Base-by-base conservation (phyloP, 306 rosid genomes). In the Ormosia semicastrata region DNA sequence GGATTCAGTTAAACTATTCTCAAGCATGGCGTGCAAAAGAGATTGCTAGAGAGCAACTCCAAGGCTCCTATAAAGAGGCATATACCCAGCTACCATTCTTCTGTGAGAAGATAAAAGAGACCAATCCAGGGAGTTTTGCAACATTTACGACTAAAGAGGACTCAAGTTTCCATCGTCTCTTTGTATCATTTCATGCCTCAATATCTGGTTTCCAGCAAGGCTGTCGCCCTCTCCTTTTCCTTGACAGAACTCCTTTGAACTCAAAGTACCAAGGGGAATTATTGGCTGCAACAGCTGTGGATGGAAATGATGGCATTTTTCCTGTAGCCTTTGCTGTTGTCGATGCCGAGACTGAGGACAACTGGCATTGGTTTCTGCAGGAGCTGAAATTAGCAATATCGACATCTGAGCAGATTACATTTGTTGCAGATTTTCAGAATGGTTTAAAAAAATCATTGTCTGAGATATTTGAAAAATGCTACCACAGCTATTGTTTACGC, bases 21-120 rank as follows among this genome's bases (percentile, higher is more conserved):
- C 98, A 95, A 92, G 99, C 99, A 66, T 93, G 97, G 98, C 98
- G 97, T 50, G 99, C 98, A 5, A 95, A 95, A 87, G 98, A 93
- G 89, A 92, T 95, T 80, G 99, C 98, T 1, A 90, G 99, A 84
- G 97, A 93, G 86, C 98, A 95, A 79, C 96, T 95, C 46, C 99
- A 92, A 86, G 98, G 99, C 78, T 95, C 99, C 60, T 95, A 81
- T 83, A 95, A 95, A 84, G 99, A 95, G 83, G 99, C 99, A 53
- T 95, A 93, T 82, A 89, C 89, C 77, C 96, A 88, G 87, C 71
- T 95, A 76, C 99, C 99, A 14, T 85, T 68, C 67, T 93, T 95
- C 77, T 95, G 99, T 66, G 98, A 92, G 81, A 93, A 85, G 88
- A 95, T 95, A 81, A 90, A 88, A 86, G 98, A 93, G 78, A 92